These are phyloP conservation scores for Pythium biforme DNA, from an alignment of 352 stramenopile species.

Conservation along the genomic window DNA sequence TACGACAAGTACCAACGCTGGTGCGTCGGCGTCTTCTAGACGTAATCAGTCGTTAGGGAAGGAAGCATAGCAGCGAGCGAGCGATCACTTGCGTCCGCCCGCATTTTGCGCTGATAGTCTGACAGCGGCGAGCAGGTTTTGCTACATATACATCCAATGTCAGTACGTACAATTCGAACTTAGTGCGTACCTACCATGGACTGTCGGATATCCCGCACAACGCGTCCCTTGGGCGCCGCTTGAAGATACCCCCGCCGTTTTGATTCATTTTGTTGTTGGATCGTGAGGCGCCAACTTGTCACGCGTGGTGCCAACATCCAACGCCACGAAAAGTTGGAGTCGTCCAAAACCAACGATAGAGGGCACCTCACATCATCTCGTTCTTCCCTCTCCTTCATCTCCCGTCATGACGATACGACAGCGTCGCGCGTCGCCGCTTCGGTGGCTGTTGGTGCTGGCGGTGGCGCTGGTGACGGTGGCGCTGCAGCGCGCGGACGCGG, in stretches of 20 bases:
- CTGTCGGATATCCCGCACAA: not conserved
- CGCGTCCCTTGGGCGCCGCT: not conserved
- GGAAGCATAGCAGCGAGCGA: too few species aligned
- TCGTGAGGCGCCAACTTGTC: not conserved
- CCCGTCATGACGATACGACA: not conserved
- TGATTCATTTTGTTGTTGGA: too few species aligned
- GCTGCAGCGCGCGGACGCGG: slow-evolving; percentile 20
- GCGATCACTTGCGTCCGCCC: too few species aligned
- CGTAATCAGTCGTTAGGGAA: too few species aligned
- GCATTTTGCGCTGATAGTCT: too few species aligned
- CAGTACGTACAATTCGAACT: not conserved
- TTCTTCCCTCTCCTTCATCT: not conserved
- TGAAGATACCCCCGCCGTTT: slow-evolving; percentile 2
- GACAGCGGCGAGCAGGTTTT: too few species aligned
- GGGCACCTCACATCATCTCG: too few species aligned
- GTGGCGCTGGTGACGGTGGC: not conserved
- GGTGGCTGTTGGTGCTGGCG: not conserved
- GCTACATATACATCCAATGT: not conserved
- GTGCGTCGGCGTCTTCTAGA: slow-evolving; percentile 88
- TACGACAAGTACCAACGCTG: slow-evolving; percentile 96
- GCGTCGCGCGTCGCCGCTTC: too few species aligned
- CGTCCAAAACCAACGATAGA: not conserved
- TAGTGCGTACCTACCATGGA: not conserved
- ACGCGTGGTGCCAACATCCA: not conserved
- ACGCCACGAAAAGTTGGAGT: not conserved